These are phyloP conservation scores for Paratrypanosoma confusum DNA, from an alignment of 208 protist genomes.

Conservation along the genomic window DNA sequence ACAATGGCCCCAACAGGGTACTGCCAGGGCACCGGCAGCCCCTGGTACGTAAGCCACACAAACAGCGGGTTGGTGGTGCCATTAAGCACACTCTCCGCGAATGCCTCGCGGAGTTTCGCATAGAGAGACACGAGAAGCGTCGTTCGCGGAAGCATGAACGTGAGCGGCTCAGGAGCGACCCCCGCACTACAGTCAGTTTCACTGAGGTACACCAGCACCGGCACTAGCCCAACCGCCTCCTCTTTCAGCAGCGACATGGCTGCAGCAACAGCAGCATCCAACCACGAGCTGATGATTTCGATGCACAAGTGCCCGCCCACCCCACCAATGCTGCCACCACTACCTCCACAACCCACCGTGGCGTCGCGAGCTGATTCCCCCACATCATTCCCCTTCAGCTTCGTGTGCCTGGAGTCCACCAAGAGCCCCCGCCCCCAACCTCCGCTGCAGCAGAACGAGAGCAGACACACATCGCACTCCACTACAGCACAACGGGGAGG, in stretches of 20 bases:
- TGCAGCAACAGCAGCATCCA: too few relatives aligned
- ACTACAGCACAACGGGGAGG: too few relatives aligned
- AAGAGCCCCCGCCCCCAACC: too few relatives aligned
- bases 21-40: slow-evolving; percentile 40
- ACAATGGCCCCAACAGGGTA: slow-evolving; percentile 56
- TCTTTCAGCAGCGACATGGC: slow-evolving; percentile 13
- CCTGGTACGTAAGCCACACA: slow-evolving; percentile 44
- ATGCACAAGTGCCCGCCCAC: too few relatives aligned
- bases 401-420: too few relatives aligned
- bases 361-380: too few relatives aligned
- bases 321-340: too few relatives aligned
- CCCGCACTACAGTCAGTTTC: slow-evolving; percentile 28
- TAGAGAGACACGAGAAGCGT: slow-evolving; percentile 50
- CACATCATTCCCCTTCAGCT: too few relatives aligned
- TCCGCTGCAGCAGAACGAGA: too few relatives aligned
- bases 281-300: too few relatives aligned
- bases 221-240: slow-evolving; percentile 38
- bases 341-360: too few relatives aligned
- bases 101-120: slow-evolving; percentile 32
- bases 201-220: slow-evolving; percentile 50
- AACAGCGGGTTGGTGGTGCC: slow-evolving; percentile 26
- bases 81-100: slow-evolving; percentile 25
- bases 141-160: slow-evolving; percentile 54
- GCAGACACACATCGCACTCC: too few relatives aligned
- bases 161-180: slow-evolving; percentile 22